Evolutionary conservation across 179 eudicot species (phyloP), one percentile per base, ranked within the genome.

Genomic region (Beta lomatogona): DNA sequence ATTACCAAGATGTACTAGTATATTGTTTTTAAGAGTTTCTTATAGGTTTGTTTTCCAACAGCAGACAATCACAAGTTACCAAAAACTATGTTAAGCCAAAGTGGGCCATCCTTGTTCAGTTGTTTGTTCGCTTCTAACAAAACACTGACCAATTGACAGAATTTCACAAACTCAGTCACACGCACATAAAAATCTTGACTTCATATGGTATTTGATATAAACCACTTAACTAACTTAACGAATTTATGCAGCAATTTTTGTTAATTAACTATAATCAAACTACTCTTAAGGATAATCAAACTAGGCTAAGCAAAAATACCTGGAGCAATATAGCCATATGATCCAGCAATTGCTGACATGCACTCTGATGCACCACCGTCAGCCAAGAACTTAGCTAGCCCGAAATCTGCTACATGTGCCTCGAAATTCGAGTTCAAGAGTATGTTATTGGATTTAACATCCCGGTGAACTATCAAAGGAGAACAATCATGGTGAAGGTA

Each of bases 261-360:
- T 14, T 59, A 9, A n/a, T 46, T n/a, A 31, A 10, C 16, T 19
- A 52, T 41, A 18, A 25, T 9, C 41, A 58, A 65, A 48, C 6
- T 46, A 78, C 21, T 8, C 21, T 67, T 36, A 69, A 36, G 53
- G 54, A 1, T 36, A 57, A 54, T 36, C 12, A 45, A 52, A 25
- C 19, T 73, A 53, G n/a, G n/a, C 4, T 22, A 44, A 53, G 61
- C 4, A 22, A 73, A 53, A 65, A 21, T 87, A 95, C 99, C 99
- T 79, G 99, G 99, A 69, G 99, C 99, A 70, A 95, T 95, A 80
- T 95, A 95, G 10, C 99, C 99, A 54, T 95, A 95, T 0, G 99
- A 94, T 3, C 99, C 99, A 2, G 98, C 99, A 78, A 95, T 82
- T 0, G 97, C 97, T 0, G 99, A 95, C 99, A 95, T 95, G 80